phyloP scores from a whole-genome alignment of 768 basidiomycete genomes.

The Plicaturopsis crispa region DNA sequence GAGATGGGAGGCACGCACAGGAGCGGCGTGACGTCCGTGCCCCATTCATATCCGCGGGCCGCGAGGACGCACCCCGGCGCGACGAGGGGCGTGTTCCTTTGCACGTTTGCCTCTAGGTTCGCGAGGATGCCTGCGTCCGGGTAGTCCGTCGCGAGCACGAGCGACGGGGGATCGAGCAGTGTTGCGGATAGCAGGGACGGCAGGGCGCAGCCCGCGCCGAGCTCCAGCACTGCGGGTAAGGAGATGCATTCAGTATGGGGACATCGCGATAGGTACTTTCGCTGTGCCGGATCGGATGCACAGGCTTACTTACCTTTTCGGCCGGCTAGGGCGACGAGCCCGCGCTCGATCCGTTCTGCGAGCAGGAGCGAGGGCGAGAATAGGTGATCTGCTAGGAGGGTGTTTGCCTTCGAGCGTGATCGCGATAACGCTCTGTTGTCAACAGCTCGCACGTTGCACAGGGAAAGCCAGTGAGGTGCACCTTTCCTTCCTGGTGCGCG shows the following conservation, averaged over 20 bases:
- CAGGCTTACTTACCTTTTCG: slow-evolving; percentile 27
- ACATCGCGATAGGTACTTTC: neutral
- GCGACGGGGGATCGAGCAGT: slow-evolving; percentile 32
- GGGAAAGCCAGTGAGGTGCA: slow-evolving; percentile 20
- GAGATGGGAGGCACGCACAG: slow-evolving; percentile 30
- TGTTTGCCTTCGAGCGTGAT: slow-evolving; percentile 44
- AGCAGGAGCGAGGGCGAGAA: slow-evolving; percentile 65
- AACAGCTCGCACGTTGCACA: slow-evolving; percentile 4
- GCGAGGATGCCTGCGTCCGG: slow-evolving; percentile 54
- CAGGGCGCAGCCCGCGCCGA: slow-evolving; percentile 62
- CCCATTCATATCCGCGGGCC: slow-evolving; percentile 59
- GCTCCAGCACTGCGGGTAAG: slow-evolving; percentile 47
- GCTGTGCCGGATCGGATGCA: neutral
- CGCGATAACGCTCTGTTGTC: too few species aligned
- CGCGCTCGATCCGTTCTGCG: slow-evolving; percentile 57
- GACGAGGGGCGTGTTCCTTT: slow-evolving; percentile 34
- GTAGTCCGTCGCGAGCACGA: slow-evolving; percentile 62
- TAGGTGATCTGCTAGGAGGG: slow-evolving; percentile 64
- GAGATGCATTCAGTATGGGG: slow-evolving; percentile 1
- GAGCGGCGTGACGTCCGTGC: slow-evolving; percentile 34
- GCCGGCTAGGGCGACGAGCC: slow-evolving; percentile 33
- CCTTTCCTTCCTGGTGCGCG: slow-evolving; percentile 48
- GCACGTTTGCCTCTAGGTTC: slow-evolving; percentile 49
- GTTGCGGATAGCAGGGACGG: slow-evolving; percentile 56
- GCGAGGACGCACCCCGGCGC: slow-evolving; percentile 31